These are phyloP conservation scores for Cryptococcus sp. DNA, from an alignment of 1,284 basidiomycete species.

Conservation along the genomic window DNA sequence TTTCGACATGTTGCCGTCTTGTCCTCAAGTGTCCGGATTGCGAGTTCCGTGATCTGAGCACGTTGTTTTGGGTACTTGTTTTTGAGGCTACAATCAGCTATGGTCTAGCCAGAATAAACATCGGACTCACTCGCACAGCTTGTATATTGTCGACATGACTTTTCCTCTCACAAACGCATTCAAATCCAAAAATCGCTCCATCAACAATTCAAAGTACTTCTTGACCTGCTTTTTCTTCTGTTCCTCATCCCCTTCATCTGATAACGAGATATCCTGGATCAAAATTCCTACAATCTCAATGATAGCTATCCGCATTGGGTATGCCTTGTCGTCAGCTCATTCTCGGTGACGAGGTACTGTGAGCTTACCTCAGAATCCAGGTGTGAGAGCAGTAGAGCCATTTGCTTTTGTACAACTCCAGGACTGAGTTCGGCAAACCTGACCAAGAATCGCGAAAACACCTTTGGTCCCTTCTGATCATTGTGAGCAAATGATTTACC, in stretches of 20 bases:
- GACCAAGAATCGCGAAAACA: conserved; percentile 80
- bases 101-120: neutral
- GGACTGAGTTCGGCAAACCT: conserved; percentile 79
- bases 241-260: conserved; percentile 56
- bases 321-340: conserved; percentile 57
- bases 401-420: conserved; percentile 81
- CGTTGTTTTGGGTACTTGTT: conserved; percentile 86
- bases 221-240: conserved; percentile 77
- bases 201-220: conserved; percentile 74
- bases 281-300: conserved; percentile 79
- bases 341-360: neutral
- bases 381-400: conserved; percentile 76
- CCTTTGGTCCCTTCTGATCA: conserved; percentile 82
- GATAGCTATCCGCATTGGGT: conserved; percentile 91
- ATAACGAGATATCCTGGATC: conserved; percentile 68
- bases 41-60: conserved; percentile 67
- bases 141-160: conserved; percentile 70
- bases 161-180: conserved; percentile 89
- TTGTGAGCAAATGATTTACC: conserved; percentile 38
- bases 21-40: conserved; percentile 79
- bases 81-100: conserved; percentile 52
- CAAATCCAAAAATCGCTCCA: conserved; percentile 81
- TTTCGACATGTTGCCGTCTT: conserved; percentile 86
- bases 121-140: conserved; percentile 58
- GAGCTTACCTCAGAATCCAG: conserved; percentile 80